Evolutionary conservation across 192 early-diverging fungal genomes (phyloP), one percentile per base, ranked within the genome.

Genomic region (Backusella psychrophila): DNA sequence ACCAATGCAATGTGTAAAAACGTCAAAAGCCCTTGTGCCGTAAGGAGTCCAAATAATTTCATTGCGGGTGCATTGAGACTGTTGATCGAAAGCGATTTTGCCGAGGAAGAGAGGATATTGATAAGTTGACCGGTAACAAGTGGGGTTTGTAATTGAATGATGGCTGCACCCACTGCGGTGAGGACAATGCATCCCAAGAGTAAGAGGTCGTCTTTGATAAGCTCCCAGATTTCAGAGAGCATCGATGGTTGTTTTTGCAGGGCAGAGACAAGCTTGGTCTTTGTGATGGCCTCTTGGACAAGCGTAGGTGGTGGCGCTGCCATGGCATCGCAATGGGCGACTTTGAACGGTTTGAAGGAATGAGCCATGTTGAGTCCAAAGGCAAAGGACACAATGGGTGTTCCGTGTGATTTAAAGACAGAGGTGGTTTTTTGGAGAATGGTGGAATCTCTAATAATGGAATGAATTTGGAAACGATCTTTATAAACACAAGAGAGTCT

Each of bases 1-100:
- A 90, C 89, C 71, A 92, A 81, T 21, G 87, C 79, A n/a, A 90
- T 89, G 70, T 92, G 90, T 1, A 83, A 83, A 79, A 87, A 87
- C 31, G 90, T 89, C 72, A 92, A 80, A 17, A 83, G 42, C 31
- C 87, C 91, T 75, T 92, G 87, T 41, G 85, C 83, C 7, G 84
- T 73, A 21, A 90, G 82, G 38, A 92, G 76, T n/a, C 56, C 80
- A 29, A 91, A 72, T n/a, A 92, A 77, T 52, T 85, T 83, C 29
- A 84, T 56, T 5, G 89, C 89, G 8, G 89, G 85, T 46, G 77
- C 77, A 5, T 82, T 74, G 0, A 69, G 35, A 3, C 68, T 23
- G 8, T 69, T 19, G n/a, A 39, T 39, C 17, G 29, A 9, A 36
- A 65, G 34, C 14, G 72, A 23, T 19, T 65, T 66, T 5, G 84